These are phyloP conservation scores for Gastrodia elata DNA, from an alignment of 106 monocot genomes.

Conservation along the genomic window DNA sequence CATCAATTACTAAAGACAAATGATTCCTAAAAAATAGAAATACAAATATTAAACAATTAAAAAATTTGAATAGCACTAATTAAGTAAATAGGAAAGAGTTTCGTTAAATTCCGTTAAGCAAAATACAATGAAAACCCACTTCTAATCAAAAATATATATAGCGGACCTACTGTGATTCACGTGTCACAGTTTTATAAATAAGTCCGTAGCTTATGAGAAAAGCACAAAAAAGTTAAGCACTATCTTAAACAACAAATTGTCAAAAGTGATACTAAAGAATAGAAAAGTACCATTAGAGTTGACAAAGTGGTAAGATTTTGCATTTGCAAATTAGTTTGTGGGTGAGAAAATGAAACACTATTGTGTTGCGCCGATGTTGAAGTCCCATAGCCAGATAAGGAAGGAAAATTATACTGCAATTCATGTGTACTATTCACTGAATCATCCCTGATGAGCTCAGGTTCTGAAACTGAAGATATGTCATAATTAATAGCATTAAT, in stretches of 20 bases:
- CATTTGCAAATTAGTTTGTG: slow-evolving; percentile 38
- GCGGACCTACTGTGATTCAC: background rate
- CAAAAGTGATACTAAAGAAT: background rate
- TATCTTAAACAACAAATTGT: background rate
- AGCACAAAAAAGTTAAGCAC: background rate
- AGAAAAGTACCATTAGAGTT: slow-evolving; percentile 52
- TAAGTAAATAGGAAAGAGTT: too few relatives aligned
- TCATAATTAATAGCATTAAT: slow-evolving; percentile 34
- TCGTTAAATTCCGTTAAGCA: background rate
- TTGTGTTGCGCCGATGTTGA: slow-evolving; percentile 35
- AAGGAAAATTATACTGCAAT: slow-evolving; percentile 43
- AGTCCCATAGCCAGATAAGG: slow-evolving; percentile 49
- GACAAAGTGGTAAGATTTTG: slow-evolving; percentile 60
- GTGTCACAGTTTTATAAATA: background rate
- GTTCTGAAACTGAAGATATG: slow-evolving; percentile 38
- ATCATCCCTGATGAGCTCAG: slow-evolving; percentile 45
- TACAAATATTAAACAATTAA: too few relatives aligned
- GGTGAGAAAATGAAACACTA: slow-evolving; percentile 30
- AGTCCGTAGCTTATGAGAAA: too few relatives aligned
- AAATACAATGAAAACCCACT: background rate
- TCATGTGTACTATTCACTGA: slow-evolving; percentile 33
- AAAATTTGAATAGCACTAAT: too few relatives aligned
- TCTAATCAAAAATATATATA: background rate
- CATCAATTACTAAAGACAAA: too few relatives aligned
- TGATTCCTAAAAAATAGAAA: too few relatives aligned